phyloP scores from a whole-genome alignment of 257 asterid species.

The Salvia miltiorrhiza region DNA sequence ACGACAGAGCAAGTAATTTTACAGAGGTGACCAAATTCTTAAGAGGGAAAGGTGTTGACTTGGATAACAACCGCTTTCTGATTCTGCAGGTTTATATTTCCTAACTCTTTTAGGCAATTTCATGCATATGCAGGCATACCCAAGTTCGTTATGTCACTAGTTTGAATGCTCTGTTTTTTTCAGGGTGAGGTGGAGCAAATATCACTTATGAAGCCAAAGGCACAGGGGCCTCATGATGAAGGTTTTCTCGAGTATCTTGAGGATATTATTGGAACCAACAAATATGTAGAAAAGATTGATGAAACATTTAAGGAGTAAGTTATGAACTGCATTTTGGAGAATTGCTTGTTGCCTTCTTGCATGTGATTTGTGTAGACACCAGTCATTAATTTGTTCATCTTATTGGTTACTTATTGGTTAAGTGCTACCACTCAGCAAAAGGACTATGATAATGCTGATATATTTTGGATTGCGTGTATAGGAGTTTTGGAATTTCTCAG shows the following conservation, averaged over 20 bases:
- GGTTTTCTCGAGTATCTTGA: constrained; percentile 98
- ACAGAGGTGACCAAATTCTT: constrained; percentile 93
- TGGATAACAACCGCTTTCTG: constrained; percentile 93
- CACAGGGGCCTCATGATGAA: constrained; percentile 98
- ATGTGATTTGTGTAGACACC: background rate
- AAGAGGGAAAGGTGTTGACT: constrained; percentile 94
- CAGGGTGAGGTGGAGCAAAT: constrained; percentile 99
- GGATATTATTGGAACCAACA: constrained; percentile 96
- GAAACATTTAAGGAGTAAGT: constrained; percentile 88
- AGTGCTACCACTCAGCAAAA: background rate
- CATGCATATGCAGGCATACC: background rate
- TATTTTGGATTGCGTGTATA: background rate
- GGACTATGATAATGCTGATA: background rate
- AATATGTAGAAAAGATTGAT: constrained; percentile 92
- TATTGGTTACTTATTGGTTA: too few relatives aligned
- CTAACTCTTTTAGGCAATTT: background rate
- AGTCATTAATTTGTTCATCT: background rate
- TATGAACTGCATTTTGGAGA: constrained; percentile 10
- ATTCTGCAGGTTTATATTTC: constrained; percentile 76
- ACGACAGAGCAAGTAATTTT: constrained; percentile 70
- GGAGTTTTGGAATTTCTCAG: background rate
- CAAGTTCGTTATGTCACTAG: background rate
- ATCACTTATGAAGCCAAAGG: constrained; percentile 96
- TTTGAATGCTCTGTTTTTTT: constrained; percentile 23
- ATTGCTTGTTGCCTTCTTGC: background rate